Base-by-base conservation (phyloP, 305 asterid genomes). In the Withania somnifera region DNA sequence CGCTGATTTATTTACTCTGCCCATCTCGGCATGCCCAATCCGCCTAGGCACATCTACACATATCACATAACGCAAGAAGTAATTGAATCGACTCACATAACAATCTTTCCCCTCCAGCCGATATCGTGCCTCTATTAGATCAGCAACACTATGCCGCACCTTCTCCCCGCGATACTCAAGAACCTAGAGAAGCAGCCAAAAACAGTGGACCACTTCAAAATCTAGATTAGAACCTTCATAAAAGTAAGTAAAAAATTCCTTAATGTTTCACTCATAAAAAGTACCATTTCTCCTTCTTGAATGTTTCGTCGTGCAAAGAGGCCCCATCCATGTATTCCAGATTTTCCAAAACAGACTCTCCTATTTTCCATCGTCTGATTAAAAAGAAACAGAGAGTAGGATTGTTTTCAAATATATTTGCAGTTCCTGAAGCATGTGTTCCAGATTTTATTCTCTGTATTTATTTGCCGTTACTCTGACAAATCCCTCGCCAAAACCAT, bases 311-410 rank as follows among this genome's bases (percentile, higher is more conserved):
- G 87, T 67, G 98, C 98, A 91, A 95, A 97, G 84, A 97, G 97
- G 82, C 99, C 99, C 98, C 99, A 97, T 80, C 98, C 99, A 88
- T 97, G 99, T 81, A 97, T 91, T 87, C 95, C 90, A 75, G 98
- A 97, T 91, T 92, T 97, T 81, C 99, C 99, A 81, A 97, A 97
- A 86, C 97, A 93, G 83, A 92, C 90, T 69, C 90, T 89, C 76
- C 73, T 85, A 6, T 87, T 93, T 90, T 97, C 98, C 34, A 90
- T 91, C 87, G 52, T 89, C 99, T 97, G 93, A 85, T 81, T 81
- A 73, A 80, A 77, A 79, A 63, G 73, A 67, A 83, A 64, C 80
- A 30, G 66, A 22, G 17, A 50, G 63, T 51, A 75, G 30, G 63
- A 30, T 51, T 51, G 47, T 47, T 76, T 76, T 76, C 80, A 51